These are phyloP conservation scores for Paramecium sexaurelia DNA, from an alignment of 73 alveolate species.

Conservation along the genomic window DNA sequence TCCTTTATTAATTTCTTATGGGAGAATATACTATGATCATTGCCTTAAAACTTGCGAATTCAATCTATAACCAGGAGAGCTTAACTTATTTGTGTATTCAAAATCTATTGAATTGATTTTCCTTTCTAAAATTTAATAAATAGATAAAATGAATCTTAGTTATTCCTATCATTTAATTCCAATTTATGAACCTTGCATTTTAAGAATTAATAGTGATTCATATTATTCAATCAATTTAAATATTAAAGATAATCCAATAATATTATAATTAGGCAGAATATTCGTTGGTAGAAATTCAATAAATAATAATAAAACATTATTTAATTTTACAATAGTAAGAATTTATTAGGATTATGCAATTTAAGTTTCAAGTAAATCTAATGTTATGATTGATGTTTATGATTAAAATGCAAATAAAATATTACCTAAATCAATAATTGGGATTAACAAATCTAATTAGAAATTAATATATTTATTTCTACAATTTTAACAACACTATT, in stretches of 20 bases:
- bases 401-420: neutral
- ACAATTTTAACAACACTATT: neutral
- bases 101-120: neutral
- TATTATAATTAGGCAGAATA: neutral
- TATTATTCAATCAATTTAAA: neutral
- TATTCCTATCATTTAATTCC: neutral
- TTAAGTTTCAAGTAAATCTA: neutral
- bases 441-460: neutral
- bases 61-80: neutral
- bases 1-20: neutral
- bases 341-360: neutral
- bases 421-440: neutral
- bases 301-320: neutral
- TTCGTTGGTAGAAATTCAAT: neutral
- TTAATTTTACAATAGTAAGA: neutral
- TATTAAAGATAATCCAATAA: neutral
- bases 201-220: neutral
- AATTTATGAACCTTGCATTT: neutral
- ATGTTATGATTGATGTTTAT: neutral
- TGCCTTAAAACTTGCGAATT: neutral
- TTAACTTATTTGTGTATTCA: neutral
- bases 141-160: neutral
- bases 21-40: neutral
- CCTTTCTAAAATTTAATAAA: neutral
- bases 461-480: neutral